Evolutionary conservation across 257 asterid genomes (phyloP).

Genomic region (Thymus quinquecostatus): DNA sequence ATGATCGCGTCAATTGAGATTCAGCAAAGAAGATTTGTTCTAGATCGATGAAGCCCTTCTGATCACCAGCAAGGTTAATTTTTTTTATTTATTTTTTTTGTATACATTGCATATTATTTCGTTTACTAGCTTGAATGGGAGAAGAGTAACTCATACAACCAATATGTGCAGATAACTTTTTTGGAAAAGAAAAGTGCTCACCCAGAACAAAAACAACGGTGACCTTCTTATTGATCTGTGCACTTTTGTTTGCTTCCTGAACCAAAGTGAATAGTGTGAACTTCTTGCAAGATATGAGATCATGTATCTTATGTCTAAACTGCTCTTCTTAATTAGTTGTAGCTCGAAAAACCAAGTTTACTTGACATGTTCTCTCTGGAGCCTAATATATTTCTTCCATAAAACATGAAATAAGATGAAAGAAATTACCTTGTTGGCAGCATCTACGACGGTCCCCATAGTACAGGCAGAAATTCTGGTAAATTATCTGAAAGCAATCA

Average conservation of each 20-base stretch:
- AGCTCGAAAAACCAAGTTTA: conserved; percentile 9
- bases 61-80: conserved; percentile 30
- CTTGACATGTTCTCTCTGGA: background rate
- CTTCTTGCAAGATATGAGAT: background rate
- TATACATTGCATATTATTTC: background rate
- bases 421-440: conserved; percentile 53
- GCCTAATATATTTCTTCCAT: conserved; percentile 19
- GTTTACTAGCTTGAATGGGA: background rate
- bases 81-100: no score
- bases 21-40: background rate
- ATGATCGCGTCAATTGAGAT: conserved; percentile 2
- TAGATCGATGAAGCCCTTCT: conserved; percentile 25
- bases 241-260: conserved; percentile 59
- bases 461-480: conserved; percentile 24
- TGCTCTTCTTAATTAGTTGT: conserved; percentile 4
- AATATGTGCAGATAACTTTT: background rate
- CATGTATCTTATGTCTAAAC: background rate
- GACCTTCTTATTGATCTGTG: conserved; percentile 46
- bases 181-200: conserved; percentile 39
- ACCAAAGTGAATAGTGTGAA: conserved; percentile 20
- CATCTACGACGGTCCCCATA: conserved; percentile 70
- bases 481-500: conserved; percentile 41
- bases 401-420: conserved; percentile 14
- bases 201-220: conserved; percentile 78
- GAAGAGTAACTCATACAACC: background rate